These are phyloP conservation scores for Metschnikowia cubensis DNA, from an alignment of 805 yeast genomes.

Conservation along the genomic window DNA sequence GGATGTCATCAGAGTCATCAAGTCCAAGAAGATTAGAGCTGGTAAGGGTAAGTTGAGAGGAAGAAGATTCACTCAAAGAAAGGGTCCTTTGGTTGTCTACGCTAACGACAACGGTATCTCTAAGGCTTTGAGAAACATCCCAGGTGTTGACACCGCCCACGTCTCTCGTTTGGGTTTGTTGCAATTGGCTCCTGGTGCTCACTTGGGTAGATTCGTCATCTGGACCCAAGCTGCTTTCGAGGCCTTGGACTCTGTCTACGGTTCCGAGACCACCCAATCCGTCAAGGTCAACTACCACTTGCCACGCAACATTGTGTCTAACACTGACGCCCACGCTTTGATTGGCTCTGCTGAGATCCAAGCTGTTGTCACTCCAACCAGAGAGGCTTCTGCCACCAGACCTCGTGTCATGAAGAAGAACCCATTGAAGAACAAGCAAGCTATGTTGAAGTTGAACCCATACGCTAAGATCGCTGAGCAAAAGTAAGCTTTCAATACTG, in stretches of 20 bases:
- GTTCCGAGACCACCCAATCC: constrained; percentile 81
- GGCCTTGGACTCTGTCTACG: constrained; percentile 95
- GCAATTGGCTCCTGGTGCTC: constrained; percentile 99
- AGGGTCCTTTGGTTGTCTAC: constrained; percentile 99
- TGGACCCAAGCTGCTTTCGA: constrained; percentile 99
- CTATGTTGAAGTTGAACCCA: constrained; percentile 97
- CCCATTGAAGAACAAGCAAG: constrained; percentile 97
- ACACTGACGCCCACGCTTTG: constrained; percentile 94
- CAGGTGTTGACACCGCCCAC: constrained; percentile 97
- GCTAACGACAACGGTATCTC: constrained; percentile 95
- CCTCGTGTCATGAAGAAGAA: constrained; percentile 91
- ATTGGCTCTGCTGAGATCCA: constrained; percentile 99
- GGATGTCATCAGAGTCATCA: constrained; percentile 96
- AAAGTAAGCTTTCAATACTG: constrained; percentile 81
- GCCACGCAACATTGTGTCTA: constrained; percentile 91
- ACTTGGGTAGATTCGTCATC: constrained; percentile 98
- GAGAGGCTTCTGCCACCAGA: constrained; percentile 92
- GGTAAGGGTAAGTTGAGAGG: constrained; percentile 99
- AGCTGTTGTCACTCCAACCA: constrained; percentile 95
- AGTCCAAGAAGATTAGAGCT: constrained; percentile 98
- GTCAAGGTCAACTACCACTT: constrained; percentile 85
- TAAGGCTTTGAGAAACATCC: constrained; percentile 98
- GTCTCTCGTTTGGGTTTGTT: constrained; percentile 90
- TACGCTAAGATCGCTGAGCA: constrained; percentile 96
- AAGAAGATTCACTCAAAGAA: constrained; percentile 99